A percentile compares a stretch with the other conserved stretches of the same genome.
These are phyloP conservation scores for Acacia acuminata DNA, from an alignment of 306 rosid genomes.

Conservation along the genomic window DNA sequence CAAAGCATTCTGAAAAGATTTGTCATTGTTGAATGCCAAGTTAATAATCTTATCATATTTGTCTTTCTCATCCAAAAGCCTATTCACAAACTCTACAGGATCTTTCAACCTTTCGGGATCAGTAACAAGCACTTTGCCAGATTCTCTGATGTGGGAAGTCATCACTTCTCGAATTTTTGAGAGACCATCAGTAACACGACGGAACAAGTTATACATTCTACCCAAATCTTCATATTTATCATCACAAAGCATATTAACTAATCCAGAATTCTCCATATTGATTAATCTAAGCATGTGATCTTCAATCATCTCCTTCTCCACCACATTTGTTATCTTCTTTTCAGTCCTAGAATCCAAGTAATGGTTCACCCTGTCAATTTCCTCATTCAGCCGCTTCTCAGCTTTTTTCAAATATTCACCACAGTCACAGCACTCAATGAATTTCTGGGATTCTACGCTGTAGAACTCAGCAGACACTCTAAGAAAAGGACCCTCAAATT, in stretches of 20 bases:
- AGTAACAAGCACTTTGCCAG: conserved; percentile 84
- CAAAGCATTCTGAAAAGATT: conserved; percentile 88
- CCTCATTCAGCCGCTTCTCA: conserved; percentile 91
- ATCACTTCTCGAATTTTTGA: conserved; percentile 73
- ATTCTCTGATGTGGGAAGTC: conserved; percentile 85
- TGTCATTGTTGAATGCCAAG: conserved; percentile 77
- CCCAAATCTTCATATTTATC: conserved; percentile 88
- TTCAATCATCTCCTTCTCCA: conserved; percentile 91
- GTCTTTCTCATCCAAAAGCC: conserved; percentile 80
- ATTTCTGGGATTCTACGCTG: conserved; percentile 73
- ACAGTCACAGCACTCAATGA: conserved; percentile 90
- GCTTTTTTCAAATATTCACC: conserved; percentile 92
- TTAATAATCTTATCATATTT: conserved; percentile 75
- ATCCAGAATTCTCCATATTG: conserved; percentile 92
- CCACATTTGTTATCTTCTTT: conserved; percentile 78
- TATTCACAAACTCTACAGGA: conserved; percentile 90
- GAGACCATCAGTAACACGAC: conserved; percentile 84
- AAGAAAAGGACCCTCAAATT: conserved; percentile 79
- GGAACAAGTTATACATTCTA: conserved; percentile 83
- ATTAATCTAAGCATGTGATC: conserved; percentile 90
- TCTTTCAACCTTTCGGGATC: conserved; percentile 93
- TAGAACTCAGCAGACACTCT: conserved; percentile 87
- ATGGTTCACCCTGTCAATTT: conserved; percentile 87
- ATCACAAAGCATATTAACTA: conserved; percentile 83
- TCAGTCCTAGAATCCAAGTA: conserved; percentile 84